Percentiles rank a stretch among this genome's conserved stretches.
Conservation (phyloP, 331 rosid species). For the Rosa hybrid region DNA sequence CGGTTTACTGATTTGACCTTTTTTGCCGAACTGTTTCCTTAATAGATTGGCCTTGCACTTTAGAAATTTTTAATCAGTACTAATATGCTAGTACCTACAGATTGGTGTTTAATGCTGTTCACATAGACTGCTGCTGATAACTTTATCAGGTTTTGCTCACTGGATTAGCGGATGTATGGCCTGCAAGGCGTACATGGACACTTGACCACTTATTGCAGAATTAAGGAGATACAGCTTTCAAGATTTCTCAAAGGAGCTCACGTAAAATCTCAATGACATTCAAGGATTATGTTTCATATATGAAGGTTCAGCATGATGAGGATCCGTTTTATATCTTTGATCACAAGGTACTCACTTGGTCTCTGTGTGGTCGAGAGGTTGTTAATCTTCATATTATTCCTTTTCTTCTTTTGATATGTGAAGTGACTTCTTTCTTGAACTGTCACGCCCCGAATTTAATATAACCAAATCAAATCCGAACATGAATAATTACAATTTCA, state of each 20-base stretch:
- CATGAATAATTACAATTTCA: too few species aligned
- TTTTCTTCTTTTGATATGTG: constrained; percentile 17
- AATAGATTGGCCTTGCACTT: constrained; percentile 11
- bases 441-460: too few species aligned
- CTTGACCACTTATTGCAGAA: constrained; percentile 59
- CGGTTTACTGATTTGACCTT: too few species aligned
- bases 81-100: constrained; percentile 25
- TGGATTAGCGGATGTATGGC: constrained; percentile 86
- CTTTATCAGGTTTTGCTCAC: constrained; percentile 65
- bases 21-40: constrained; percentile 11
- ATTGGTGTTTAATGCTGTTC: constrained; percentile 19
- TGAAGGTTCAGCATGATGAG: too few species aligned
- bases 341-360: constrained; percentile 60
- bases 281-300: too few species aligned
- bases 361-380: background rate
- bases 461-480: too few species aligned
- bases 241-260: too few species aligned
- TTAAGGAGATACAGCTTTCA: constrained; percentile 78
- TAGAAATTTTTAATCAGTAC: constrained; percentile 13
- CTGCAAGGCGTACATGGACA: constrained; percentile 86
- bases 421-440: constrained; percentile 11
- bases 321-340: too few species aligned
- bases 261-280: too few species aligned
- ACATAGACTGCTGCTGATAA: constrained; percentile 19
- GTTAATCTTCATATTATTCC: background rate